Evolutionary conservation across 768 basidiomycete genomes (phyloP).

Genomic region (Agrocybe pediades): DNA sequence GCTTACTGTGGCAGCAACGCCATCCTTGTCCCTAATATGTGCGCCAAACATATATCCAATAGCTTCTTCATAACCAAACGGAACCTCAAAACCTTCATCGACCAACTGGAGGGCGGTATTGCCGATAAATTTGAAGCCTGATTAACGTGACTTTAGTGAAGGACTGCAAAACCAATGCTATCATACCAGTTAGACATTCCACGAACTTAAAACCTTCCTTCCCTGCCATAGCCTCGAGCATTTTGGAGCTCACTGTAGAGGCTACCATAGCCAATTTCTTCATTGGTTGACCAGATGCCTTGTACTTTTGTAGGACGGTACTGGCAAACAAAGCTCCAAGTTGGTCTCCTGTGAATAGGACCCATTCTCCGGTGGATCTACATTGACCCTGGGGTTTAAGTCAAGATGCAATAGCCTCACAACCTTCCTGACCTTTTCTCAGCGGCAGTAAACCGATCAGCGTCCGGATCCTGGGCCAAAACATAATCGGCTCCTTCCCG

Average conservation of each 20-base stretch:
- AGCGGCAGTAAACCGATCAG: constrained; percentile 80
- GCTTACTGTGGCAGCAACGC: constrained; percentile 75
- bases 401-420: too few species aligned
- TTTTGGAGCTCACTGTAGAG: constrained; percentile 89
- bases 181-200: constrained; percentile 80
- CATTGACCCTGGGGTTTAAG: background rate
- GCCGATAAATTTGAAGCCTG: constrained; percentile 91
- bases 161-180: background rate
- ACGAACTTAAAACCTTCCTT: constrained; percentile 81
- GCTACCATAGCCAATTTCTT: constrained; percentile 82
- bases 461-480: constrained; percentile 88
- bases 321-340: constrained; percentile 59
- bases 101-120: constrained; percentile 75
- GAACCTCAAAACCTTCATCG: constrained; percentile 66
- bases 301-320: constrained; percentile 42
- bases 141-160: background rate
- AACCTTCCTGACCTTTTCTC: constrained; percentile 56
- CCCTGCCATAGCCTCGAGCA: constrained; percentile 78
- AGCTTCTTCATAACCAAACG: constrained; percentile 90
- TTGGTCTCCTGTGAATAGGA: constrained; percentile 82
- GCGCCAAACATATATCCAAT: constrained; percentile 90
- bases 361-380: constrained; percentile 61
- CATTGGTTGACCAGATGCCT: constrained; percentile 40
- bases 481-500: constrained; percentile 58
- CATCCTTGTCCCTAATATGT: constrained; percentile 84